Base-by-base conservation (phyloP, 768 basidiomycete species). In the Trametes sanguinea region DNA sequence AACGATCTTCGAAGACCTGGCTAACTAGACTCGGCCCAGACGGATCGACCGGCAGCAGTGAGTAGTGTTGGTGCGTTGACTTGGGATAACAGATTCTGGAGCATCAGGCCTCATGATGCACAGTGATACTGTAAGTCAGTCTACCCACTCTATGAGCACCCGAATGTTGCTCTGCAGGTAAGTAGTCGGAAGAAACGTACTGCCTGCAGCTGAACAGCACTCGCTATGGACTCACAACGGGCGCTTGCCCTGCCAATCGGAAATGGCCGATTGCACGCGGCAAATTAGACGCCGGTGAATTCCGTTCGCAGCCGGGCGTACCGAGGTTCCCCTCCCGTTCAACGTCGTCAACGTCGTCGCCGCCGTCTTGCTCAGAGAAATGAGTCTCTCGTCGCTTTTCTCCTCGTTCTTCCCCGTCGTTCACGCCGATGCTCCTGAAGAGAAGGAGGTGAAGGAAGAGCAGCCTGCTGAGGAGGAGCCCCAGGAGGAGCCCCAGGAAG, bases 371-470 rank as follows among this genome's bases (percentile, higher is more conserved):
- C 57, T 42, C 57, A 8, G 40, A 14, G 57, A 59, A 45, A 81
- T 81, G 80, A 75, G 69, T 65, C 70, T 79, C 63, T 75, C 80
- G 60, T 76, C 78, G 54, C 72, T 80, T 69, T 76, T 81, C 71
- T 77, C 81, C 48, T 80, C 80, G 50, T 71, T 81, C 57, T 16
- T 79, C 27, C 73, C 72, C 44, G 73, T 75, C 40, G 69, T 78
- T 51, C 73, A 81, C 69, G 77, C 76, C 22, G 80, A 81, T 63
- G 75, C 78, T 37, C 75, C 64, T 17, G 68, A 72, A 37, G 78
- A 77, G 51, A 72, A 75, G 62, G 75, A 74, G 53, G 68, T 71
- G 47, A 72, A 75, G 45, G 79, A 75, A 70, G 67, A 75, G 56
- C 71, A 62, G 48, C 40, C 46, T 51, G 63, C 14, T 61, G 75